These are phyloP conservation scores for Saturnispora gosingensis DNA, from an alignment of 805 yeast species.

Conservation along the genomic window DNA sequence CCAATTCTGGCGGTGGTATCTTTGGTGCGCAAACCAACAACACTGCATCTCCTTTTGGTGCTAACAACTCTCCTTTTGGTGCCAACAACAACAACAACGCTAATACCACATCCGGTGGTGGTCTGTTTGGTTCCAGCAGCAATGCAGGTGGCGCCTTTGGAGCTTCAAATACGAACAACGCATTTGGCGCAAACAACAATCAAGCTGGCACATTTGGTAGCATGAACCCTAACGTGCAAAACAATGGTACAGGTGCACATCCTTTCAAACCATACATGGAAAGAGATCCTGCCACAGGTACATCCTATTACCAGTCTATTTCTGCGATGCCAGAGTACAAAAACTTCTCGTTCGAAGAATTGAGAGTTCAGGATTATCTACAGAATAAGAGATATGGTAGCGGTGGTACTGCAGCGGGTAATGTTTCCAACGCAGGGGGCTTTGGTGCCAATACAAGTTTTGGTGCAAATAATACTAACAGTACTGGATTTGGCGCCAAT, in stretches of 20 bases:
- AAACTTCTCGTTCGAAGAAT: constrained; percentile 75
- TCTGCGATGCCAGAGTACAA: constrained; percentile 86
- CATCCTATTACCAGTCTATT: constrained; percentile 61
- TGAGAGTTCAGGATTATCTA: constrained; percentile 81
- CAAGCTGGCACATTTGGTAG: constrained; percentile 27
- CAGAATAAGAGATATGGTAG: constrained; percentile 57
- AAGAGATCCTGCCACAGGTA: constrained; percentile 54
- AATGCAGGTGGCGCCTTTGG: constrained; percentile 22
- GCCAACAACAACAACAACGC: constrained; percentile 8
- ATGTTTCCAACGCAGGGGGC: constrained; percentile 15
- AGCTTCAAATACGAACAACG: constrained; percentile 21
- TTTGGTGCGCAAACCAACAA: constrained; percentile 11
- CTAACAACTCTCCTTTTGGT: constrained; percentile 16
- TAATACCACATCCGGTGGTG: constrained; percentile 8
- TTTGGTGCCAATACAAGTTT: constrained; percentile 29
- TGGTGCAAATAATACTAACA: constrained; percentile 18
- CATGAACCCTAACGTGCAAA: constrained; percentile 27
- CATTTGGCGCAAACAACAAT: constrained; percentile 12
- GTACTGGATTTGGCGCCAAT: constrained; percentile 31
- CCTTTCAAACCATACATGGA: constrained; percentile 67
- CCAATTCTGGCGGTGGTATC: constrained; percentile 10
- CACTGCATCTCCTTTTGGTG: constrained; percentile 33
- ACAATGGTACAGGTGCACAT: constrained; percentile 59
- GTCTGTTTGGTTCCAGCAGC: constrained; percentile 11
- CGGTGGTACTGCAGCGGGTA: constrained; percentile 18